Evolutionary conservation across 2,329 filamentous ascomycete genomes (phyloP).

Genomic region (Colletotrichum higginsianum): DNA sequence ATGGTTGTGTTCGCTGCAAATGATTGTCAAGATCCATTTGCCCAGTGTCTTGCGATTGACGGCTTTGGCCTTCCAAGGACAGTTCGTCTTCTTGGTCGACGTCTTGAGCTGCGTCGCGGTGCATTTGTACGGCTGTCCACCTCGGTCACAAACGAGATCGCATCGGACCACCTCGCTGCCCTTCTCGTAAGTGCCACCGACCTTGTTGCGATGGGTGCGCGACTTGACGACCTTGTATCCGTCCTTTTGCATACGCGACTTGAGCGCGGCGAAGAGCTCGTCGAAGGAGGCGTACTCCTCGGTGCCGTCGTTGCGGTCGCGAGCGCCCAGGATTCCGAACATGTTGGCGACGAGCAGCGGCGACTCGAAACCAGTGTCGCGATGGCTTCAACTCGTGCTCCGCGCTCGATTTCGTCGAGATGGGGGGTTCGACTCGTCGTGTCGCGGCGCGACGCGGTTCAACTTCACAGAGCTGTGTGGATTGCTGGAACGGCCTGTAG

Average conservation of each 20-base stretch:
- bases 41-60: constrained; percentile 60
- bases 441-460: constrained; percentile 45
- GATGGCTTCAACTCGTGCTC: constrained; percentile 29
- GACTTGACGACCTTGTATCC: constrained; percentile 64
- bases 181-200: constrained; percentile 57
- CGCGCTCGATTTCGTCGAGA: constrained; percentile 34
- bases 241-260: constrained; percentile 59
- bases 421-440: constrained; percentile 37
- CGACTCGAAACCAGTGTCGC: constrained; percentile 23
- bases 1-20: constrained; percentile 62
- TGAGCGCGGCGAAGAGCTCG: constrained; percentile 58
- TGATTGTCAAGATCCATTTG: constrained; percentile 61
- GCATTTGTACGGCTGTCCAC: constrained; percentile 60
- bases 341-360: constrained; percentile 48
- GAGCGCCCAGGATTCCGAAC: constrained; percentile 61
- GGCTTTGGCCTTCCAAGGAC: constrained; percentile 62
- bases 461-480: constrained; percentile 42
- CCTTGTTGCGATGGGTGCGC: constrained; percentile 58
- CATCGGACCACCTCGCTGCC: constrained; percentile 61
- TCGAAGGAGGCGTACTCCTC: constrained; percentile 57
- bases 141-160: constrained; percentile 62
- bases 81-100: constrained; percentile 62
- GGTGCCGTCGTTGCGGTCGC: constrained; percentile 50
- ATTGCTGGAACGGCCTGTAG: constrained; percentile 43
- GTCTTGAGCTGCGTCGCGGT: constrained; percentile 62